Evolutionary conservation across 345 rosid genomes (phyloP).

Genomic region (Brassica napus): DNA sequence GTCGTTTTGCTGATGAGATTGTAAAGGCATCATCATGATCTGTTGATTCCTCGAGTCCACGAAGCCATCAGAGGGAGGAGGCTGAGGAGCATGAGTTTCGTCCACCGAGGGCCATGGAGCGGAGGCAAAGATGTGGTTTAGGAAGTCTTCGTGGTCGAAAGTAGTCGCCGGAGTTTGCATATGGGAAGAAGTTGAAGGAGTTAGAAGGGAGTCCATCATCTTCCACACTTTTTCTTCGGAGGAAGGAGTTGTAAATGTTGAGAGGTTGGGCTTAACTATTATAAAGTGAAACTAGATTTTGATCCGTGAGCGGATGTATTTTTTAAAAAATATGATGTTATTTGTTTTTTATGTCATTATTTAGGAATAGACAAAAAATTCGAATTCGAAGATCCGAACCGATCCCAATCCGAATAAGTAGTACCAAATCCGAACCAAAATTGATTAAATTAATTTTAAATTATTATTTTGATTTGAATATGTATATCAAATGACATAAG

Average conservation of each 20-base stretch:
- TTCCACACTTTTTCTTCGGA: conserved; percentile 8
- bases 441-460: no score
- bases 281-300: conserved; percentile 31
- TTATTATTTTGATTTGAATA: no score
- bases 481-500: no score
- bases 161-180: conserved; percentile 27
- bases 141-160: conserved; percentile 64
- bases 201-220: conserved; percentile 38
- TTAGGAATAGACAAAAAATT: no score
- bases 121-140: conserved; percentile 72
- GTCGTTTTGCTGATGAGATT: conserved; percentile 35
- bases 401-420: no score
- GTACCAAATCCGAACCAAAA: no score
- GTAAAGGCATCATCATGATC: conserved; percentile 49
- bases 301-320: no score
- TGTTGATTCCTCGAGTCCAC: conserved; percentile 52
- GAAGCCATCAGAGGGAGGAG: conserved; percentile 23
- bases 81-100: conserved; percentile 22
- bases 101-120: conserved; percentile 51
- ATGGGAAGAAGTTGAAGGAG: conserved; percentile 38
- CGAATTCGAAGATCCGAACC: no score
- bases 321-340: no score
- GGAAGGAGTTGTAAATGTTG: conserved; percentile 26
- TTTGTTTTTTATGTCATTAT: no score
- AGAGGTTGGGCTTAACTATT: conserved; percentile 21